phyloP scores from a whole-genome alignment of 352 stramenopile species.

The Globisporangium cederbergense region DNA sequence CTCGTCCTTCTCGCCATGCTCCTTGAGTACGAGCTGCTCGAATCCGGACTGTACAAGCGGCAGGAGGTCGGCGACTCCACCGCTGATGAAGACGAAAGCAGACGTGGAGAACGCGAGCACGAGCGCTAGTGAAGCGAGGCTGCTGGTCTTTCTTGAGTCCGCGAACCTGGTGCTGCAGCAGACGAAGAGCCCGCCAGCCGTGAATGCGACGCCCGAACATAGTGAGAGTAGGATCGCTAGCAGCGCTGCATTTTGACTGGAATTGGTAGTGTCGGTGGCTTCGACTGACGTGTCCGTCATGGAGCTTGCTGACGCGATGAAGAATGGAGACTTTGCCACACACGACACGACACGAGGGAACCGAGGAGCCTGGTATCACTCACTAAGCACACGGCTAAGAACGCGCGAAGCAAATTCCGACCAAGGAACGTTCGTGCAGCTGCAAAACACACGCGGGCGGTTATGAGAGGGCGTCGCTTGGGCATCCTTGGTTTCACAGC shows the following conservation, averaged over 20 bases:
- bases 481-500: neutral
- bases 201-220: neutral
- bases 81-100: neutral
- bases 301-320: neutral
- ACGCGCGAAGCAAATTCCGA: neutral
- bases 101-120: constrained; percentile 4
- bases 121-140: neutral
- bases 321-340: neutral
- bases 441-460: neutral
- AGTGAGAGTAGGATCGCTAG: neutral
- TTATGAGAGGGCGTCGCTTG: neutral
- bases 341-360: constrained; percentile 1
- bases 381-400: constrained; percentile 4
- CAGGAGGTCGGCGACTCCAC: neutral
- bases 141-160: neutral
- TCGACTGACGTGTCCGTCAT: neutral
- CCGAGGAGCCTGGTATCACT: neutral
- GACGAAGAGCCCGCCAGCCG: neutral
- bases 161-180: neutral
- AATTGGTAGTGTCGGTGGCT: neutral
- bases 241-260: neutral
- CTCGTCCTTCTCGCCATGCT: neutral
- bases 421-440: constrained; percentile 1
- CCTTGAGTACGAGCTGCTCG: neutral
- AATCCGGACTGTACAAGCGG: constrained; percentile 2